Percentiles rank a stretch among this genome's conserved stretches.
phyloP scores from a whole-genome alignment of 208 protist genomes.

The Hexamita inflata region DNA sequence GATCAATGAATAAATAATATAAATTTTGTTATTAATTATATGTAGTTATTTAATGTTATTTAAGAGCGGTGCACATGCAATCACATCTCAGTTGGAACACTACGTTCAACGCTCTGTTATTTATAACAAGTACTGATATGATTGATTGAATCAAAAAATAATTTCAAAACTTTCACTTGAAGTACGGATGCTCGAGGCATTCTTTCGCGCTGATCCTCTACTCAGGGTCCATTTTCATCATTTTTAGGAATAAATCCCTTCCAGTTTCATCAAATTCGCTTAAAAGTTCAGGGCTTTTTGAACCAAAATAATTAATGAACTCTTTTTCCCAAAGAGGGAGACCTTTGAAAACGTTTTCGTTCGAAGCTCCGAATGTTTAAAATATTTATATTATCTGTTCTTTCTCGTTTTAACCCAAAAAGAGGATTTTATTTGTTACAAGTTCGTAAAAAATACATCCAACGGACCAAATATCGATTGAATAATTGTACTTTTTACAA shows the following conservation, averaged over 20 bases:
- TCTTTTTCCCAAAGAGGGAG: slow-evolving; percentile 3
- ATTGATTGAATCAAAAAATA: no score
- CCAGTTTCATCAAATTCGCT: neutral
- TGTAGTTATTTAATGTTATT: no score
- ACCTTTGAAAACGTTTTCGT: slow-evolving; percentile 4
- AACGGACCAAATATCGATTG: slow-evolving; percentile 95
- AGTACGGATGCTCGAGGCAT: slow-evolving; percentile 35
- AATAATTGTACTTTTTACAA: slow-evolving; percentile 77
- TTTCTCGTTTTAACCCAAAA: slow-evolving; percentile 38
- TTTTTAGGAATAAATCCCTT: slow-evolving; percentile 20
- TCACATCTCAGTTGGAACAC: no score
- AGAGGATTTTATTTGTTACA: slow-evolving; percentile 47
- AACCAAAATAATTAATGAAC: slow-evolving; percentile 7
- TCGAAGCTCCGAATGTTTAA: slow-evolving; percentile 40
- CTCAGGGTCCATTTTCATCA: slow-evolving; percentile 30
- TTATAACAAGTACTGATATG: no score
- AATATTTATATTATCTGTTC: slow-evolving; percentile 45
- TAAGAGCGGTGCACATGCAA: no score
- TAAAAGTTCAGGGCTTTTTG: neutral
- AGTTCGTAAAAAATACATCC: slow-evolving; percentile 97
- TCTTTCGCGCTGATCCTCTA: slow-evolving; percentile 27
- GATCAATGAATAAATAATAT: no score
- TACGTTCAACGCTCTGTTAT: no score
- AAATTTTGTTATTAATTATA: no score
- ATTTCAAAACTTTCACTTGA: no score